A percentile compares a stretch with the other conserved stretches of the same genome.
Conservation (phyloP, 148 eudicot genomes). For the Beta vulgaris region DNA sequence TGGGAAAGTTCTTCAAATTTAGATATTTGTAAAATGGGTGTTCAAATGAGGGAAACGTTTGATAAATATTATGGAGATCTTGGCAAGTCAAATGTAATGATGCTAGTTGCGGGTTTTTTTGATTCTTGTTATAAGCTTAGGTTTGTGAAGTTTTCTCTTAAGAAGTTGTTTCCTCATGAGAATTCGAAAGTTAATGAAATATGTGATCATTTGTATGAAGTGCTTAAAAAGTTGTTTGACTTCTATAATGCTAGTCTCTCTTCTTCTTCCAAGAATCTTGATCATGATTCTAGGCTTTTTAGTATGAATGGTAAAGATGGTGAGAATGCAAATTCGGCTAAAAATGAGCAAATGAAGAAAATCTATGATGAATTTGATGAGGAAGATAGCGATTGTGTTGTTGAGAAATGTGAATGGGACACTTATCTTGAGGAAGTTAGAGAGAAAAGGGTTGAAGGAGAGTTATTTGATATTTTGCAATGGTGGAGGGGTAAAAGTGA, state of each 20-base stretch:
- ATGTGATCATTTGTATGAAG: not conserved
- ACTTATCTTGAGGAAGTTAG: not conserved
- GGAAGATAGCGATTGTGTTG: not conserved
- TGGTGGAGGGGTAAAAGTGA: too few relatives aligned
- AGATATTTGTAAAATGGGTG: not conserved
- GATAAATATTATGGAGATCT: not conserved
- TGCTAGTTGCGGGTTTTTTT: not conserved
- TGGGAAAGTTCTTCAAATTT: not conserved
- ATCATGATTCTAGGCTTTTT: too few relatives aligned
- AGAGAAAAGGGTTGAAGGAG: not conserved
- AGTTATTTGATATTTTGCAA: not conserved
- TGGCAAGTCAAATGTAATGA: not conserved
- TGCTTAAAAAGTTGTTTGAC: not conserved
- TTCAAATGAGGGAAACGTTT: too few relatives aligned
- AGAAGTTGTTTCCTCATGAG: not conserved
- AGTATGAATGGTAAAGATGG: too few relatives aligned
- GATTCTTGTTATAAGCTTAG: not conserved
- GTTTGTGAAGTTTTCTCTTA: constrained; percentile 1
- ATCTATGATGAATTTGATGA: not conserved
- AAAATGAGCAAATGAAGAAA: not conserved
- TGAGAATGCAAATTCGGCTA: too few relatives aligned
- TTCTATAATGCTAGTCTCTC: not conserved
- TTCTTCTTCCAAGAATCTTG: not conserved
- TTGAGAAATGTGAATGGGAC: not conserved
- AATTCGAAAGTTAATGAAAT: not conserved